Percentiles rank a stretch among this genome's conserved stretches.
These are phyloP conservation scores for Ascomycota sp. DNA, from an alignment of 2,329 filamentous ascomycete species.

Conservation along the genomic window DNA sequence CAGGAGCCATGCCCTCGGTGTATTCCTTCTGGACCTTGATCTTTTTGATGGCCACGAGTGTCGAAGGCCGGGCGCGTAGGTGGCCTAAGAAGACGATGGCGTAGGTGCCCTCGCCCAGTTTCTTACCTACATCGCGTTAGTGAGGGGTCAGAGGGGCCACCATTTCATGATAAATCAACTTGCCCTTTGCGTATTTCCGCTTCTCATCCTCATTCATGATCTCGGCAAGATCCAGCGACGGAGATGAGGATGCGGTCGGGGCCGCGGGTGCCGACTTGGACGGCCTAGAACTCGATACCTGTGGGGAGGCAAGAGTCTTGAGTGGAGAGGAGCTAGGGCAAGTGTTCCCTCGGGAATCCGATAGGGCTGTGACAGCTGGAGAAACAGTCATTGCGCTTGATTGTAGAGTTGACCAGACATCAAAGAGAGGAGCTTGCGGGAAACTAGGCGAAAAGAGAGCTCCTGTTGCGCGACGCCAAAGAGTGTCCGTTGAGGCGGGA, in stretches of 20 bases:
- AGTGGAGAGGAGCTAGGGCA: conserved; percentile 20
- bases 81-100: conserved; percentile 85
- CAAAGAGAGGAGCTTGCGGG: too few relatives aligned
- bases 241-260: conserved; percentile 11
- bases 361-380: too few relatives aligned
- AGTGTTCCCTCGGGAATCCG: conserved; percentile 1
- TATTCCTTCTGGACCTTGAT: conserved; percentile 74
- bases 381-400: too few relatives aligned
- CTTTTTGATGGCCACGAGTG: conserved; percentile 77
- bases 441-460: too few relatives aligned
- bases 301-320: conserved; percentile 16
- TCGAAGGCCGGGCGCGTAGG: conserved; percentile 45
- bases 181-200: conserved; percentile 69
- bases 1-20: conserved; percentile 76
- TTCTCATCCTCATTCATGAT: conserved; percentile 65
- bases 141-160: too few relatives aligned
- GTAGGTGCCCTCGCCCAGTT: conserved; percentile 90
- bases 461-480: too few relatives aligned
- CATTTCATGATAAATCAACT: too few relatives aligned
- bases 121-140: conserved; percentile 36
- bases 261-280: conserved; percentile 10
- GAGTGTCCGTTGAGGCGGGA: too few relatives aligned
- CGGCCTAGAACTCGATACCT: conserved; percentile 12
- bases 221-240: conserved; percentile 42
- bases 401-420: too few relatives aligned